Conservation (phyloP, 257 asterid species). For the Jasminum sambac region DNA sequence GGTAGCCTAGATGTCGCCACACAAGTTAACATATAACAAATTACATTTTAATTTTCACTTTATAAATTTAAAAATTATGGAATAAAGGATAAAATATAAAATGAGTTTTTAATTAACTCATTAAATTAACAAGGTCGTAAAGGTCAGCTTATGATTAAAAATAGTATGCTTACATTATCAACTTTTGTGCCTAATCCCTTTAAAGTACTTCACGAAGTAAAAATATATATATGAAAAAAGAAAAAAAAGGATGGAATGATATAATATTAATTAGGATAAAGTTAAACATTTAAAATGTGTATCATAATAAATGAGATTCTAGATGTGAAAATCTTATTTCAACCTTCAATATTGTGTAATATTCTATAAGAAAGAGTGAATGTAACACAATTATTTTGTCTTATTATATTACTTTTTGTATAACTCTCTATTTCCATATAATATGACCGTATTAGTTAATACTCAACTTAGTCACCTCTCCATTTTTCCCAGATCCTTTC, state of each 20-base stretch:
- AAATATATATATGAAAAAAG: not conserved
- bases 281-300: no score
- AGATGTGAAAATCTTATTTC: no score
- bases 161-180: constrained; percentile 6
- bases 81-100: not conserved
- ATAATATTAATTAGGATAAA: constrained; percentile 4
- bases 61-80: not conserved
- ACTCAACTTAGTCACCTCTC: constrained; percentile 15
- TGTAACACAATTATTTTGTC: no score
- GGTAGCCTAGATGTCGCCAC: not conserved
- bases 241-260: not conserved
- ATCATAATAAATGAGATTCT: no score
- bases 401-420: no score
- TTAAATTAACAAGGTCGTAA: not conserved
- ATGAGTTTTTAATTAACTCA: not conserved
- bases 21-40: not conserved
- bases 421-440: no score
- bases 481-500: constrained; percentile 11
- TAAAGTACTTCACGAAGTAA: constrained; percentile 1
- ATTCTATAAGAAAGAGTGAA: no score
- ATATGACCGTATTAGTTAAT: no score
- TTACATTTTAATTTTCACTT: not conserved
- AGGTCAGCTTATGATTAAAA: constrained; percentile 26
- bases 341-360: no score
- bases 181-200: constrained; percentile 12